Evolutionary conservation across 2,329 filamentous ascomycete species (phyloP), one percentile per base, ranked within the genome.

Genomic region (Fusarium buxicola): DNA sequence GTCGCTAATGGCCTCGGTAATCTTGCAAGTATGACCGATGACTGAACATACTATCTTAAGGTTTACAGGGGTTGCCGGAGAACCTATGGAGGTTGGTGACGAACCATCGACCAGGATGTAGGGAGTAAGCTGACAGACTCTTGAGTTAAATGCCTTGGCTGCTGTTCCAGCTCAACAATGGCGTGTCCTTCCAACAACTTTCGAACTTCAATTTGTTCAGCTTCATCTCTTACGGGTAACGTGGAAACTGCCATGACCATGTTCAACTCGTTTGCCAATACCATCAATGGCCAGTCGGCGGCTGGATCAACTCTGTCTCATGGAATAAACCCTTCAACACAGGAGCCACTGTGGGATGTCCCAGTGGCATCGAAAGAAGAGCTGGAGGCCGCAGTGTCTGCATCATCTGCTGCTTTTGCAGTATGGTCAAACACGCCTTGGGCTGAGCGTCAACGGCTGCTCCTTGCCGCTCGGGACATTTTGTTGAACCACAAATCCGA

Each of bases 291-390:
- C 4, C 8, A n/a, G 11, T n/a, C 13, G 8, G 7, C n/a, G 15
- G 27, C 11, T 28, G 39, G 25, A 13, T 8, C 39, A 10, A 9
- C 12, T 31, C 13, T n/a, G 3, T n/a, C 43, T 2, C 55, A 44
- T 8, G 55, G 48, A 7, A 54, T 27, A 15, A 30, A 56, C 24
- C 53, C 53, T 3, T 54, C 53, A 1, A 56, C 48, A 1, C 53
- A 18, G 10, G 18, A 54, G 32, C 43, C 43, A 3, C 40, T 57
- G 2, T 57, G 54, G 54, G 31, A 55, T 15, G 34, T 57, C 10
- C 49, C 54, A 12, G 32, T 57, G 5, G 54, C 54, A 15, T 55
- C 54, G 1, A 15, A 21, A 0, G 32, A 46, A 1, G 49, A 57
- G 11, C 27, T 55, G 1, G 49, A 55, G 11, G 21, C 28, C 2